A percentile compares a stretch with the other conserved stretches of the same genome.
phyloP scores from a whole-genome alignment of 495 filamentous ascomycete genomes.

The Mytilinidion resinicola region DNA sequence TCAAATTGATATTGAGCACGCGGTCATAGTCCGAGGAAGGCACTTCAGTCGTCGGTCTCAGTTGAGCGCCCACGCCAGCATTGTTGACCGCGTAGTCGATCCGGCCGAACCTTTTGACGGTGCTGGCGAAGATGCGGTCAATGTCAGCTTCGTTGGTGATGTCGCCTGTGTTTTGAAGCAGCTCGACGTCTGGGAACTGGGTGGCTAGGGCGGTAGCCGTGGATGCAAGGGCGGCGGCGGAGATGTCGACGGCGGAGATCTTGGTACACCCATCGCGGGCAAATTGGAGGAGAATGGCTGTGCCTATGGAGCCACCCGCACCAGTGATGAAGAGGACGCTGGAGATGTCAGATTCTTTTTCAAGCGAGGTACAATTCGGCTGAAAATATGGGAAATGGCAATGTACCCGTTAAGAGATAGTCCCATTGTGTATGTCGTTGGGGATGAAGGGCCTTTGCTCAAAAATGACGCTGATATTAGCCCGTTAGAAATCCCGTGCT shows the following conservation, averaged over 20 bases:
- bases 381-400: too few relatives aligned
- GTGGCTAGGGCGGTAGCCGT: slow-evolving; percentile 20
- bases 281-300: slow-evolving; percentile 6
- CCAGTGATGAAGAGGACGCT: not conserved
- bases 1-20: slow-evolving; percentile 42
- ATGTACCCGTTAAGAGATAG: too few relatives aligned
- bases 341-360: too few relatives aligned
- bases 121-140: slow-evolving; percentile 24
- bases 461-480: too few relatives aligned
- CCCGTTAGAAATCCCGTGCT: too few relatives aligned
- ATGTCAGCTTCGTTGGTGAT: slow-evolving; percentile 21
- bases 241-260: slow-evolving; percentile 32
- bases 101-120: slow-evolving; percentile 18
- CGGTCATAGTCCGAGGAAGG: slow-evolving; percentile 35
- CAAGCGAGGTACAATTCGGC: too few relatives aligned
- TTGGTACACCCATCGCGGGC: slow-evolving; percentile 31
- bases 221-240: slow-evolving; percentile 5
- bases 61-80: slow-evolving; percentile 14
- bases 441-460: too few relatives aligned
- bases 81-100: slow-evolving; percentile 25
- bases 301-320: not conserved
- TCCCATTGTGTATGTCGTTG: too few relatives aligned
- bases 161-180: slow-evolving; percentile 27
- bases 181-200: slow-evolving; percentile 24
- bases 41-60: slow-evolving; percentile 29